Conservation (phyloP, 768 basidiomycete genomes). For the Exsudoporus frostii region DNA sequence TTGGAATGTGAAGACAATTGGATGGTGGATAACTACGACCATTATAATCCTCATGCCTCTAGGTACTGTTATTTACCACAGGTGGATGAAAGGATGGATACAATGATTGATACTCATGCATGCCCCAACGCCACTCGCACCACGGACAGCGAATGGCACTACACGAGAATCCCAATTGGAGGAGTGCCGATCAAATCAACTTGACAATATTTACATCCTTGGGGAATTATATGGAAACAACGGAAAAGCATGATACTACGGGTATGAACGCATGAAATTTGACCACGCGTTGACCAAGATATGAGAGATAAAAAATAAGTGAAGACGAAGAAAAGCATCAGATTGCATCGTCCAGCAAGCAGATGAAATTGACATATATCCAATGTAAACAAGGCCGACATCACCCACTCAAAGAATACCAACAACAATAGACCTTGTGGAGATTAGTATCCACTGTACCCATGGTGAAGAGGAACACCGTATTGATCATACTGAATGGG, state of each 20-base stretch:
- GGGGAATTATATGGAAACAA: conserved; percentile 2
- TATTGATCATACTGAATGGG: conserved; percentile 50
- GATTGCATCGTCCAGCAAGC: conserved; percentile 35
- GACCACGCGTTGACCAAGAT: not conserved
- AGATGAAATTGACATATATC: conserved; percentile 6
- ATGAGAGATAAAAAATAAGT: not conserved
- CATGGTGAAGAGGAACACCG: conserved; percentile 60
- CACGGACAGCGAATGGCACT: not conserved
- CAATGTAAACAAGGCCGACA: not conserved
- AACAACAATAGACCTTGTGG: not conserved
- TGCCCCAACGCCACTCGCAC: not conserved
- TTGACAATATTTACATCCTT: conserved; percentile 1
- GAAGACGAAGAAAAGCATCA: not conserved
- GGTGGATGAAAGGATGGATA: conserved; percentile 22
- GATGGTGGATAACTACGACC: conserved; percentile 11
- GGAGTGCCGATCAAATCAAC: conserved; percentile 9
- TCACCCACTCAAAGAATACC: not conserved
- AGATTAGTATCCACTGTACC: conserved; percentile 26
- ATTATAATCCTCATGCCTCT: conserved; percentile 20
- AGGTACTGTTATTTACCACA: conserved; percentile 17
- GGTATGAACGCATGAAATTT: conserved; percentile 23
- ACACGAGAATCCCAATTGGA: conserved; percentile 2
- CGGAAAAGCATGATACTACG: not conserved
- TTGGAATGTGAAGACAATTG: conserved; percentile 1
- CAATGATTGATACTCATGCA: conserved; percentile 18